Base-by-base conservation (phyloP, 2,329 filamentous ascomycete genomes). In the Fusarium sacchari region DNA sequence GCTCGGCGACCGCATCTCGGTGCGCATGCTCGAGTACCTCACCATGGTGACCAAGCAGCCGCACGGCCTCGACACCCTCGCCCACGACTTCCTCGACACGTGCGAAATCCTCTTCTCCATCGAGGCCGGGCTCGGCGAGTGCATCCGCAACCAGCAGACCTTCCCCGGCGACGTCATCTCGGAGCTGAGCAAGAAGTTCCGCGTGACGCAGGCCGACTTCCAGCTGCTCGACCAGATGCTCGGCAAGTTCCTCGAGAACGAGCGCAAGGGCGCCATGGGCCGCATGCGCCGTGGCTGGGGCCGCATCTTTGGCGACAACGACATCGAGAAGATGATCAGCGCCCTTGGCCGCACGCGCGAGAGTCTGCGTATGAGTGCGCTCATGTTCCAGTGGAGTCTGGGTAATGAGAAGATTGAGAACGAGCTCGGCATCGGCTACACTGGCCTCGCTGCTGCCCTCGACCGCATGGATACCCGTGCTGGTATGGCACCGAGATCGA, bases 31-130 rank as follows among this genome's bases (percentile, higher is more conserved):
- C 44, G 90, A 92, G 79, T 92, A 90, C 70, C 84, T 91, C 28
- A 88, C 87, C 61, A 86, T 87, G 9, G 85, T 86, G 65, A 89
- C 88, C 74, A 82, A 86, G 74, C 84, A 87, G 40, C 87, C 87
- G 0, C 82, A 86, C 58, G 88, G 88, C 37, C 89, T 92, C 79
- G 86, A 88, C 66, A 82, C 85, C 32, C 85, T 93, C 26, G 90
- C 91, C 15, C 86, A 88, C 69, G 90, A 91, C 72, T 92, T 93
- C 77, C 86, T 94, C 65, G 90, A 93, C 63, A 88, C 90, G 10
- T 91, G 89, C 79, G 87, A 90, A 60, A 88, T 90, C 46, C 84
- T 93, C 46, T 92, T 90, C 85, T 88, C 89, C n/a, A 90, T 93
- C 69, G 90, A 93, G 80, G 87, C 89, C 28, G 91, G 91, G 10